Percentiles rank a stretch among this genome's conserved stretches.
Conservation (phyloP, 2,329 filamentous ascomycete genomes). For the Penicillium sp. region DNA sequence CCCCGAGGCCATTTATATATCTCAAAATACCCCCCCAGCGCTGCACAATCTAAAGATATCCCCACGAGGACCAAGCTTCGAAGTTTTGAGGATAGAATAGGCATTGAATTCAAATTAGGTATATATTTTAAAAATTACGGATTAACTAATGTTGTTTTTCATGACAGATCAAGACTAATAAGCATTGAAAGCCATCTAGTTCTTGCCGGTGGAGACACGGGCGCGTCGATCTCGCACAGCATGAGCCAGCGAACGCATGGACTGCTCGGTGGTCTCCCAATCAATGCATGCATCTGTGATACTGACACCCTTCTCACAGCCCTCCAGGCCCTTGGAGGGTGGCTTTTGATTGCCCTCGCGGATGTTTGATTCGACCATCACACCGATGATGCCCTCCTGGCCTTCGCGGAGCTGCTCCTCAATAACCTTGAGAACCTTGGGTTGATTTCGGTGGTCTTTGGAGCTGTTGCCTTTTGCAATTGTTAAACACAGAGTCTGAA, state of each 20-base stretch:
- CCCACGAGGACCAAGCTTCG: no score
- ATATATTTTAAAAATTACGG: background rate
- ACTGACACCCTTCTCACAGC: slow-evolving; percentile 82
- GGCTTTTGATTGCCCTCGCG: slow-evolving; percentile 88
- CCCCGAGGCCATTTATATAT: no score
- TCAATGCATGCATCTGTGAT: slow-evolving; percentile 96
- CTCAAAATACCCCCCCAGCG: no score
- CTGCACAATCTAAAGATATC: no score
- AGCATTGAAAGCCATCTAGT: background rate
- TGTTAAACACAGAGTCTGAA: background rate
- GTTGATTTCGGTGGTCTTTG: slow-evolving; percentile 97
- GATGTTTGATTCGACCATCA: slow-evolving; percentile 99
- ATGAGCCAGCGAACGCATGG: slow-evolving; percentile 74
- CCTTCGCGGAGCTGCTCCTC: slow-evolving; percentile 83
- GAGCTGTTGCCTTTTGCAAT: slow-evolving; percentile 66
- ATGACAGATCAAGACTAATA: no score
- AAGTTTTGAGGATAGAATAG: no score
- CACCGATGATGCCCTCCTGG: slow-evolving; percentile 84
- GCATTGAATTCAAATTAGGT: background rate
- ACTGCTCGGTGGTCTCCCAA: slow-evolving; percentile 76
- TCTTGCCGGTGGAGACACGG: background rate
- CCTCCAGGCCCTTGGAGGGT: slow-evolving; percentile 73
- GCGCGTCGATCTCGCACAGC: slow-evolving; percentile 74
- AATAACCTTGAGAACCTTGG: slow-evolving; percentile 80
- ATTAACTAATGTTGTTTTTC: background rate